Evolutionary conservation across 495 filamentous ascomycete genomes (phyloP).

Genomic region (Xylona heveae): DNA sequence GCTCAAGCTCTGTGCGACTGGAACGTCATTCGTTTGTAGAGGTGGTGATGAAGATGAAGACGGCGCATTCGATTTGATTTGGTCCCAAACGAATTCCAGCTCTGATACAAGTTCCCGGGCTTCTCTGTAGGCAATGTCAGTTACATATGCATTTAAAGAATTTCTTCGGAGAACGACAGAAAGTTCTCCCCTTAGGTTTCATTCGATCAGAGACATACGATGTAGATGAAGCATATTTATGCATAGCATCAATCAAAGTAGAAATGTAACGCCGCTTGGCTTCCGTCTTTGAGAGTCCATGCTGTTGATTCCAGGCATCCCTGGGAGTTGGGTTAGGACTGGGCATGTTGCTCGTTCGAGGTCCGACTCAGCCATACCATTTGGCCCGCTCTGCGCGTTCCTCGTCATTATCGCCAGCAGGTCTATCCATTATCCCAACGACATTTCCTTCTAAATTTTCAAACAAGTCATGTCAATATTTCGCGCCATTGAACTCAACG

Average conservation of each 20-base stretch:
- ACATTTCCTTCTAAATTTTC: conserved; percentile 71
- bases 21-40: conserved; percentile 3
- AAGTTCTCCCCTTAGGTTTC: too few relatives aligned
- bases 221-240: conserved; percentile 66
- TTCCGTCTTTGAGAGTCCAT: conserved; percentile 63
- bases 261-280: conserved; percentile 88
- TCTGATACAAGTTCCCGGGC: conserved; percentile 77
- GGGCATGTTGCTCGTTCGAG: not conserved
- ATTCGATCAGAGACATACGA: conserved; percentile 22
- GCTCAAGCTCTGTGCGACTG: too few relatives aligned
- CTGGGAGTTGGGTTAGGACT: conserved; percentile 8
- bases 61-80: conserved; percentile 66
- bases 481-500: not conserved
- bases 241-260: conserved; percentile 90
- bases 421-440: conserved; percentile 74
- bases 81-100: conserved; percentile 96
- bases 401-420: conserved; percentile 32
- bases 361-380: conserved; percentile 22
- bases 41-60: conserved; percentile 32
- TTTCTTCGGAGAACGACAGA: too few relatives aligned
- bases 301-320: conserved; percentile 87
- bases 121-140: conserved; percentile 25
- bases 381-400: conserved; percentile 35
- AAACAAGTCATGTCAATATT: not conserved
- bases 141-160: too few relatives aligned